Evolutionary conservation across 257 asterid species (phyloP).

Genomic region (Oldenlandia corymbosa): DNA sequence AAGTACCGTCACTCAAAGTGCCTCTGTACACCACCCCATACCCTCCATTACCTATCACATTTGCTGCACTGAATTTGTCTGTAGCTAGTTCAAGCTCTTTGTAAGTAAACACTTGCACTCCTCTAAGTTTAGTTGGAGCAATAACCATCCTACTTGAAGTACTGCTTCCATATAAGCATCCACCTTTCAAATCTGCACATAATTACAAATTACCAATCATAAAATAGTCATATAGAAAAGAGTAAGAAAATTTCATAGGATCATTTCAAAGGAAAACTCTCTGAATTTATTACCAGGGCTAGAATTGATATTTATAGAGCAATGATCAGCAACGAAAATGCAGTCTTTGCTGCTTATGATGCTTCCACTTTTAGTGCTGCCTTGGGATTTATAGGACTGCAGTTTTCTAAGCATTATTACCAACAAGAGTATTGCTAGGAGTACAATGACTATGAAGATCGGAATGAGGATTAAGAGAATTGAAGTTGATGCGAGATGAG

Average conservation of each 20-base stretch:
- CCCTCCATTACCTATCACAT: conserved; percentile 42
- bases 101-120: conserved; percentile 58
- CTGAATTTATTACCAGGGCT: conserved; percentile 43
- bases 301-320: conserved; percentile 39
- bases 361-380: conserved; percentile 21
- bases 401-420: conserved; percentile 54
- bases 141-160: conserved; percentile 20
- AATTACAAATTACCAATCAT: neutral
- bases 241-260: neutral
- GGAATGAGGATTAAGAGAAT: conserved; percentile 52
- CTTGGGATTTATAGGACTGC: conserved; percentile 22
- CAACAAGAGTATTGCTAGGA: conserved; percentile 47
- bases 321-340: conserved; percentile 54
- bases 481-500: conserved; percentile 46
- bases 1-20: conserved; percentile 49
- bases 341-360: conserved; percentile 32
- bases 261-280: too few species aligned
- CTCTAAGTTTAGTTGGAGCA: conserved; percentile 32
- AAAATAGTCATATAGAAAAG: neutral
- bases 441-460: conserved; percentile 43
- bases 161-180: conserved; percentile 52
- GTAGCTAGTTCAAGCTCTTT: conserved; percentile 65
- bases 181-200: conserved; percentile 31
- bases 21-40: conserved; percentile 54
- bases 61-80: conserved; percentile 43